Evolutionary conservation across 345 rosid genomes (phyloP), one percentile per base, ranked within the genome.

Genomic region (Capsella bursapastoris): DNA sequence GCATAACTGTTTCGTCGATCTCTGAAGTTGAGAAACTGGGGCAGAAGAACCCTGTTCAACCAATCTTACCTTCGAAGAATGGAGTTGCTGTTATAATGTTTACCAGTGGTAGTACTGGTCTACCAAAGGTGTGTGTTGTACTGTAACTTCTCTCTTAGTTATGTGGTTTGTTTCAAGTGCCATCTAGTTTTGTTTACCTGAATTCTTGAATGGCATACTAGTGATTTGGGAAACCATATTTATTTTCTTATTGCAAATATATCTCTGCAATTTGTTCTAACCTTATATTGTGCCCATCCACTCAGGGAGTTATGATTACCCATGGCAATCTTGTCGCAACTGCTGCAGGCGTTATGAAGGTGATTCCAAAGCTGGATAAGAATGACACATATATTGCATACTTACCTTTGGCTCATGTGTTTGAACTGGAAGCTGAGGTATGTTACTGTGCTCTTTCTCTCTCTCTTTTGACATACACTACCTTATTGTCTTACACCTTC

Each of bases 351-450:
- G 97, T 89, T 76, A 84, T 83, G 84, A 83, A 83, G 8, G 85
- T 85, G 76, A 74, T 93, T 60, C 97, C 96, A 40, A 78, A 84
- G 44, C 61, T 88, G 28, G 79, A 85, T 28, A 79, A 28, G 16
- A 73, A 79, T 55, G 97, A 93, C 66, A 82, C 76, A 25, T 93
- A 83, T 55, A 60, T 93, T 77, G 98, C 94, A 1, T 93, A 89
- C 79, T 86, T 93, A 86, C 97, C 98, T 57, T 82, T 93, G 59
- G 97, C 97, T 76, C 98, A 93, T 87, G 97, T 93, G 74, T 85
- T 93, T 66, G 98, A 93, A 70, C 85, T 93, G 70, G 97, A 85
- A 65, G 96, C 96, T 76, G 98, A 91, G 97, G 98, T 91, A 68
- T 28, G 41, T 67, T 62, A 22, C 27, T 25, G 15, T 18, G n/a